Evolutionary conservation across 1,284 basidiomycete species (phyloP).

Genomic region (Malassezia vespertilionis): DNA sequence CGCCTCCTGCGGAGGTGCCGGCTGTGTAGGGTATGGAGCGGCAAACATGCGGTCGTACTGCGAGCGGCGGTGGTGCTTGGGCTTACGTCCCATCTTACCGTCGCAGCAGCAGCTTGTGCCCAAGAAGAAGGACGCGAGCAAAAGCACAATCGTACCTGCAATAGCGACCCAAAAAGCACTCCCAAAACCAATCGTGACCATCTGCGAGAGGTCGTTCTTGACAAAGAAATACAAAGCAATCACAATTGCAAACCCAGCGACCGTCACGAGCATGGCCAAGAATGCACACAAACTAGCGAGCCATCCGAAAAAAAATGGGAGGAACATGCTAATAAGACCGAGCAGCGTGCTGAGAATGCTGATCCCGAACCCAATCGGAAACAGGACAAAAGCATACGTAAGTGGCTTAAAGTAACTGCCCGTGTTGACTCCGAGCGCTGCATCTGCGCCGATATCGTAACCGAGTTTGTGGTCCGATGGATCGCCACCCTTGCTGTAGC

Average conservation of each 20-base stretch:
- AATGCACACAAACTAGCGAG: background rate
- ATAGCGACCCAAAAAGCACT: constrained; percentile 9
- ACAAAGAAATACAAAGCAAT: constrained; percentile 2
- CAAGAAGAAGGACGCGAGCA: background rate
- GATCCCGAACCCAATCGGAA: constrained; percentile 15
- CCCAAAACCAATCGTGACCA: constrained; percentile 2
- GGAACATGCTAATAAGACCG: background rate
- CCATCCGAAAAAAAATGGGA: background rate
- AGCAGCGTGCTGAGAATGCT: background rate
- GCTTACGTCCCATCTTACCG: background rate
- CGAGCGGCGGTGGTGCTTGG: background rate
- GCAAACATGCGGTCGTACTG: constrained; percentile 5
- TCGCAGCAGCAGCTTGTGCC: constrained; percentile 4
- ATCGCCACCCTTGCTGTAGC: constrained; percentile 3
- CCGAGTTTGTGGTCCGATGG: constrained; percentile 1
- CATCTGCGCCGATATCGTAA: background rate
- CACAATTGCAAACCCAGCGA: constrained; percentile 9
- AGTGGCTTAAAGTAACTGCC: too few relatives aligned
- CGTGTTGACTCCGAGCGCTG: too few relatives aligned
- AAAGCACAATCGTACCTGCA: background rate
- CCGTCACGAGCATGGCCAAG: background rate
- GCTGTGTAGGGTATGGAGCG: too few relatives aligned
- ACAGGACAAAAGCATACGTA: too few relatives aligned
- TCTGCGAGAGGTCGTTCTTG: background rate
- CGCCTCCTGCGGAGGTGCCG: too few relatives aligned